Conservation (phyloP, 768 basidiomycete genomes). For the Termitomyces heimii region DNA sequence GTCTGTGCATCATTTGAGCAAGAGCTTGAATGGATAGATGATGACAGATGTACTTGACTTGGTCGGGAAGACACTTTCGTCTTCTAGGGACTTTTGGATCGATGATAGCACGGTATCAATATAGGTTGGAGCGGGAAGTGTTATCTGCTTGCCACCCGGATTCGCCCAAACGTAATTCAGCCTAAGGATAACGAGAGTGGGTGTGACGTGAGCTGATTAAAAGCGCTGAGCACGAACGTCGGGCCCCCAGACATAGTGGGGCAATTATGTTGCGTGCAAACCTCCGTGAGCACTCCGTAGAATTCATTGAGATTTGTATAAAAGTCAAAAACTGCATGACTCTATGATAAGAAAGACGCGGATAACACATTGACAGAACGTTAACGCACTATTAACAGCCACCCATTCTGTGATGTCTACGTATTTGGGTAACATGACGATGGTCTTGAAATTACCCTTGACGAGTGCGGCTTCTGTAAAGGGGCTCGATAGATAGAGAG, state of each 20-base stretch:
- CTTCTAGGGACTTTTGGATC: slow-evolving; percentile 90
- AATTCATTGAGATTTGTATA: slow-evolving; percentile 97
- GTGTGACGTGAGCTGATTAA: not conserved
- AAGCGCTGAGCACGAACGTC: slow-evolving; percentile 43
- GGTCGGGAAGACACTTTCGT: slow-evolving; percentile 92
- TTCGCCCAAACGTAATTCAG: slow-evolving; percentile 95
- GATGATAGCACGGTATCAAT: slow-evolving; percentile 98
- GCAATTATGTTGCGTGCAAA: slow-evolving; percentile 86
- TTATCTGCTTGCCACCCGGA: slow-evolving; percentile 81
- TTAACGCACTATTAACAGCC: slow-evolving; percentile 80
- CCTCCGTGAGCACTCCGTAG: slow-evolving; percentile 90
- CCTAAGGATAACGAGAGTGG: slow-evolving; percentile 30
- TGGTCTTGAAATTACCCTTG: slow-evolving; percentile 98
- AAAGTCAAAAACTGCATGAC: slow-evolving; percentile 81
- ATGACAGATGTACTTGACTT: slow-evolving; percentile 67
- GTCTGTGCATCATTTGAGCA: slow-evolving; percentile 38
- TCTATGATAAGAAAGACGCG: not conserved
- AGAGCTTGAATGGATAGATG: not conserved
- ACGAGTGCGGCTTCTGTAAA: slow-evolving; percentile 95
- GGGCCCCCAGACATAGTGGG: slow-evolving; percentile 89
- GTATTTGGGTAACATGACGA: slow-evolving; percentile 94
- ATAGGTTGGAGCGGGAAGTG: slow-evolving; percentile 90
- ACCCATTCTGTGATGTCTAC: slow-evolving; percentile 97
- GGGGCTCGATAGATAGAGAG: slow-evolving; percentile 87
- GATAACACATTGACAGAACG: not conserved